Evolutionary conservation across 495 filamentous ascomycete genomes (phyloP), one percentile per base, ranked within the genome.

Genomic region (Hypoxylon subgilvum): DNA sequence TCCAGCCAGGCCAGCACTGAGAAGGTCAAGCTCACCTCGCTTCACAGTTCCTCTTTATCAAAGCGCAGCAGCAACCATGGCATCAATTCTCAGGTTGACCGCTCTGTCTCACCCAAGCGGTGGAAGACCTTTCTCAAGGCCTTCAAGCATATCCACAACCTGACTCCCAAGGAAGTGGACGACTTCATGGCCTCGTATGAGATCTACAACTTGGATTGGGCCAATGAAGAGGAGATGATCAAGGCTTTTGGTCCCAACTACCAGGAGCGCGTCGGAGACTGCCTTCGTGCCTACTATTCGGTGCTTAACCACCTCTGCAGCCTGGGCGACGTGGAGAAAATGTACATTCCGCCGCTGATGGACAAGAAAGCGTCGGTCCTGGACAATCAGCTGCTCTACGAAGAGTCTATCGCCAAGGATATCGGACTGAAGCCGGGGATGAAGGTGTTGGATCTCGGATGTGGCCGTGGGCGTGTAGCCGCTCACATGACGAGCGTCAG

Each of bases 151-250:
- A 75, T 86, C 23, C 70, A 73, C 50, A 73, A 82, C 66, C 70
- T 86, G 32, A 85, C 75, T 3, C 80, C 79, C 10, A 74, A 84
- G 66, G 71, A 86, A 62, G 81, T 86, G 8, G 82, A 84, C 52
- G 80, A 83, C 60, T 86, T 85, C 72, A 86, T 86, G 84, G 79
- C 80, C 5, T 86, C 84, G 8, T 86, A 86, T 59, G 74, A 84
- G 63, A 85, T 86, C 60, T 86, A 86, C 72, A 84, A 84, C 63
- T 73, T 85, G 6, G 84, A 86, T 66, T 86, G 84, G 84, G 78
- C 76, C 34, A 74, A 86, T 62, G 79, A 83, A 59, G 68, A 77
- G 36, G 73, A 80, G 52, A 85, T 86, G 84, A 69, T 77, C 35
- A 75, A 79, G 44, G 73, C 69, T 3, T 73, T 86, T n/a, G 84